A percentile compares a stretch with the other conserved stretches of the same genome.
Evolutionary conservation across 1,139 yeast species (phyloP).

Genomic region (Saccharomyces hybrid): DNA sequence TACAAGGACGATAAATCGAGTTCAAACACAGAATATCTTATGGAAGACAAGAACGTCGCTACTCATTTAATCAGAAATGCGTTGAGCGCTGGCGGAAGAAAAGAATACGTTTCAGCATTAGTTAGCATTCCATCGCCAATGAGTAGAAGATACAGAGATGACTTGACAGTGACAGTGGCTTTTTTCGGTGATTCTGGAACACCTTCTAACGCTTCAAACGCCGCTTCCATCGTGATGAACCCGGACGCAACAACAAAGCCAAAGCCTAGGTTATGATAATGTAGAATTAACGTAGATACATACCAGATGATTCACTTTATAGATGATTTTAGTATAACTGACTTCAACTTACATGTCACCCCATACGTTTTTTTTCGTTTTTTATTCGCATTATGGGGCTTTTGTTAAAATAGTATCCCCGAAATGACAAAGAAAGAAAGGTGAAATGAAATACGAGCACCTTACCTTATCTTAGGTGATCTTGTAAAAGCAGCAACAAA

Average conservation of each 20-base stretch:
- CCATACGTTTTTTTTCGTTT: not conserved
- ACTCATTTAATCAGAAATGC: conserved; percentile 94
- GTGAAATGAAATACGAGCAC: not conserved
- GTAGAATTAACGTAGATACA: not conserved
- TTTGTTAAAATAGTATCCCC: not conserved
- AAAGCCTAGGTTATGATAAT: conserved; percentile 42
- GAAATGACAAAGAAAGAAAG: not conserved
- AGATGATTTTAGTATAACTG: not conserved
- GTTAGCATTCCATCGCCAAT: conserved; percentile 91
- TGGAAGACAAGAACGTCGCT: conserved; percentile 80
- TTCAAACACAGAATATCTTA: conserved; percentile 38
- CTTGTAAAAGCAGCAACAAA: not conserved
- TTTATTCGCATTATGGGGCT: not conserved
- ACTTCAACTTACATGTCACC: not conserved
- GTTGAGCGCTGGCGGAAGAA: conserved; percentile 77
- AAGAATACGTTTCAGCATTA: conserved; percentile 80
- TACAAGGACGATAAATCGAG: conserved; percentile 31
- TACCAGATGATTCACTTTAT: not conserved
- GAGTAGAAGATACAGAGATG: conserved; percentile 90
- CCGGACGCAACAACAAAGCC: conserved; percentile 46
- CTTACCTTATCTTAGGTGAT: not conserved
- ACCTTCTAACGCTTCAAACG: conserved; percentile 39
- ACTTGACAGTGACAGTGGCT: conserved; percentile 89
- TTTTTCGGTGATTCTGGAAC: conserved; percentile 62
- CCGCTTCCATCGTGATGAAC: conserved; percentile 45